Evolutionary conservation across 352 stramenopile species (phyloP), one percentile per base, ranked within the genome.

Genomic region (Globisporangium irregulare): DNA sequence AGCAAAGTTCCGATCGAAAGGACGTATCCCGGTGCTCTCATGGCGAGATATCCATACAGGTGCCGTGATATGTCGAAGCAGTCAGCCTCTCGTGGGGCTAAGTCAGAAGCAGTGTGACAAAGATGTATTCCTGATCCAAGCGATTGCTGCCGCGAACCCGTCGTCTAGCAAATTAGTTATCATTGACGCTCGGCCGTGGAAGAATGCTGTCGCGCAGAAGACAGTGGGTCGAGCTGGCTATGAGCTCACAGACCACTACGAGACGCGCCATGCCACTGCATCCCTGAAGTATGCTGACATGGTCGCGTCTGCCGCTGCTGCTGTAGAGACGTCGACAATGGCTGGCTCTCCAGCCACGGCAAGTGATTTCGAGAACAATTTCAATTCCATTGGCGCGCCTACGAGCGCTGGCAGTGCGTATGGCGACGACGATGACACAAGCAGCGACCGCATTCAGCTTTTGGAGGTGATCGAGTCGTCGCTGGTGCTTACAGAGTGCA

Each of bases 171-270:
- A 87, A 51, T 75, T 97, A 29, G 85, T 95, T 36, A 98, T 98
- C 62, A 91, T 97, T 24, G 93, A 98, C 66, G 89, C 90, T 4
- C 73, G 93, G 14, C 91, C 90, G 24, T 95, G 90, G 82, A 91
- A 95, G 36, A 97, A 97, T 56, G 89, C 93, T 2, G 84, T 96
- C 5, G 93, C 87, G 5, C 96, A 98, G 66, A 94, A 96, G 68
- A 94, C 90, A 0, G 84, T 96, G 22, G 93, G 91, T 9, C 85
- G 91, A 2, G 93, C 86, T 10, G 88, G 93, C 1, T 97, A 93
- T 38, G 93, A 98, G 64, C 90, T 97, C 48, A 93, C 85, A 2
- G 82, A 87, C 15, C 87, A 94, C 51, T 94, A 94, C 62, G 82
- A 92, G 62, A 93, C 84, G 14, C 74, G 86, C 0, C 80, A 92